phyloP scores from a whole-genome alignment of 352 stramenopile species.

The Phytophthora multivora region DNA sequence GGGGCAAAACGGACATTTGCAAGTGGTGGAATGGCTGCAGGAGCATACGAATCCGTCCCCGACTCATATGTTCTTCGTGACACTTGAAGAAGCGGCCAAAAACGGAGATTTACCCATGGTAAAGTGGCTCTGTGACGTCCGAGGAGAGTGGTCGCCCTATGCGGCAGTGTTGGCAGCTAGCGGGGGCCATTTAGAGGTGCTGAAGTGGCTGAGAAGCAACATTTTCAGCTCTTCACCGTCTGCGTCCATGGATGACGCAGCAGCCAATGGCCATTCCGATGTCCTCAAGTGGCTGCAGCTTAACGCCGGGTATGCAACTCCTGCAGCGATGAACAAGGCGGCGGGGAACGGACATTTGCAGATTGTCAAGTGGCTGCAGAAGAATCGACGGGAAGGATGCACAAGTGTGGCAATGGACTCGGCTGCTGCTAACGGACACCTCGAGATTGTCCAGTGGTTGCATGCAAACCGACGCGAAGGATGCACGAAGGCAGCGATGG shows the following conservation, averaged over 20 bases:
- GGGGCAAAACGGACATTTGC: slow-evolving; percentile 35
- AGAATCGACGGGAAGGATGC: slow-evolving; percentile 32
- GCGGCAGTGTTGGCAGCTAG: slow-evolving; percentile 36
- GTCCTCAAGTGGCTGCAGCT: slow-evolving; percentile 35
- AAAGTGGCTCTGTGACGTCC: slow-evolving; percentile 38
- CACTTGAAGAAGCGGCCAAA: slow-evolving; percentile 38
- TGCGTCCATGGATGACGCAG: slow-evolving; percentile 35
- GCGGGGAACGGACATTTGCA: slow-evolving; percentile 34
- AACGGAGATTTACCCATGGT: slow-evolving; percentile 43
- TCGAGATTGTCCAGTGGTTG: slow-evolving; percentile 39
- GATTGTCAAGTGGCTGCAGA: slow-evolving; percentile 39
- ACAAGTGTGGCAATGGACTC: slow-evolving; percentile 36
- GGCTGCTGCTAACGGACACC: slow-evolving; percentile 30
- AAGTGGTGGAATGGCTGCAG: slow-evolving; percentile 44
- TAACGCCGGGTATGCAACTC: slow-evolving; percentile 21
- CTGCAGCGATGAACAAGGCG: slow-evolving; percentile 34
- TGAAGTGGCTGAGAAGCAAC: slow-evolving; percentile 32
- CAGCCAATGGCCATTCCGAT: slow-evolving; percentile 27
- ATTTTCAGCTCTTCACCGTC: slow-evolving; percentile 33
- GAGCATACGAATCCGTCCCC: slow-evolving; percentile 35
- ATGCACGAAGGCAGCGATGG: slow-evolving; percentile 37
- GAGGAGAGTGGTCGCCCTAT: slow-evolving; percentile 41
- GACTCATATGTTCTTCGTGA: slow-evolving; percentile 53
- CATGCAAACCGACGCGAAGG: slow-evolving; percentile 31
- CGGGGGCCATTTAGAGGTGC: slow-evolving; percentile 40